Base-by-base conservation (phyloP, 805 yeast species). In the Barnettozyma salicaria region DNA sequence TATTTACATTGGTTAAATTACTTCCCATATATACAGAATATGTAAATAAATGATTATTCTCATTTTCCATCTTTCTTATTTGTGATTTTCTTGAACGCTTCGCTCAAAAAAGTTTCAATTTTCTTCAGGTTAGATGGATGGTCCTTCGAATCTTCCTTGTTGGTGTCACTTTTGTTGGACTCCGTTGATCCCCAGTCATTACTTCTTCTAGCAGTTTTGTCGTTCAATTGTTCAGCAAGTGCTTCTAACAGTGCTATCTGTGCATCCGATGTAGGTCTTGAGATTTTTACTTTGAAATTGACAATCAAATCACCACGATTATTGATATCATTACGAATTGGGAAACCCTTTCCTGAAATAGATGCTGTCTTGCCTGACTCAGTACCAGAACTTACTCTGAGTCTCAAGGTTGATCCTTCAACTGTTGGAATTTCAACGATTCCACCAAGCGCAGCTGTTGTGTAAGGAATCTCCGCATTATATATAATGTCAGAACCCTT, bases 381-480 rank as follows among this genome's bases (percentile, higher is more conserved):
- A 0, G 95, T 84, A 1, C 96, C 97, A 0, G 84, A 64, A 35
- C 94, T 79, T 10, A 92, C 80, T 60, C 78, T 85, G 39, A 92
- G 62, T 58, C 87, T 82, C 35, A 94, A 65, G 24, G 71, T 71
- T 27, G 73, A 73, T 5, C 94, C 97, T 45, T 78, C 86, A 19
- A 92, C 73, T 0, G 98, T 90, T 23, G 97, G 97, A n/a, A 92
- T 75, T 33, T 81, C 76, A 17, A 92, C 72, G 30, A 76, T 78
- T 26, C 99, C 99, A 43, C 99, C 99, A 30, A 92, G 67, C 0
- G 96, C 88, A 1, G 98, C 98, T 0, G 98, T 92, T 1, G 98
- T 92, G 78, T 87, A 83, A 32, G 92, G 83, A 36, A 92, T 78
- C 30, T 77, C 76, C 32, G 79, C 76, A 19, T 70, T 67, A 52